Conservation (phyloP, 169 alveolate species). For the Theileria orientalis region DNA sequence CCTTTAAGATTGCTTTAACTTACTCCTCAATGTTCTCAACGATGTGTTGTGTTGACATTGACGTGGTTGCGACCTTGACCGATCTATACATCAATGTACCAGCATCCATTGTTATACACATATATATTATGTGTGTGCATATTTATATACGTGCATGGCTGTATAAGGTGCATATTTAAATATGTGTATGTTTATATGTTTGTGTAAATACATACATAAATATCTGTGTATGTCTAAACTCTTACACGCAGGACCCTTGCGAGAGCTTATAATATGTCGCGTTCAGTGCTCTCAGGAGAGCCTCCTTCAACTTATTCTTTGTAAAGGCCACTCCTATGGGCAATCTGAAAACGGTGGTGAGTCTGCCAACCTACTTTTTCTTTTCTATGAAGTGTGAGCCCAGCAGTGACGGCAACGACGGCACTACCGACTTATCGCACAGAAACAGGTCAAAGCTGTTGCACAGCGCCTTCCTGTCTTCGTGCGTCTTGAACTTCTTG, state of each 20-base stretch:
- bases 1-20: not conserved
- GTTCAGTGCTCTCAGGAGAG: conserved; percentile 14
- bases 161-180: no score
- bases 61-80: conserved; percentile 50
- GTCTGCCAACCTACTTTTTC: conserved; percentile 24
- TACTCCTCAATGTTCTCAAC: conserved; percentile 26
- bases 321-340: conserved; percentile 32
- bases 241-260: conserved; percentile 39
- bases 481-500: conserved; percentile 47
- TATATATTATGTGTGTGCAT: no score
- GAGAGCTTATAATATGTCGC: conserved; percentile 48
- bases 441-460: conserved; percentile 58
- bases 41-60: conserved; percentile 33
- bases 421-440: conserved; percentile 56
- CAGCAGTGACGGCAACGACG: conserved; percentile 54
- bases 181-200: no score
- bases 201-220: no score
- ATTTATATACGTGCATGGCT: no score
- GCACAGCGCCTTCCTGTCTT: conserved; percentile 42
- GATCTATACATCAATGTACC: not conserved
- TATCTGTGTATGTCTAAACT: not conserved
- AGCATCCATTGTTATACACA: no score
- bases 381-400: conserved; percentile 62
- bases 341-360: not conserved
- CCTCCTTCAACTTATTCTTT: conserved; percentile 13